Conservation (phyloP, 805 yeast genomes). For the Yarrowia deformans region DNA sequence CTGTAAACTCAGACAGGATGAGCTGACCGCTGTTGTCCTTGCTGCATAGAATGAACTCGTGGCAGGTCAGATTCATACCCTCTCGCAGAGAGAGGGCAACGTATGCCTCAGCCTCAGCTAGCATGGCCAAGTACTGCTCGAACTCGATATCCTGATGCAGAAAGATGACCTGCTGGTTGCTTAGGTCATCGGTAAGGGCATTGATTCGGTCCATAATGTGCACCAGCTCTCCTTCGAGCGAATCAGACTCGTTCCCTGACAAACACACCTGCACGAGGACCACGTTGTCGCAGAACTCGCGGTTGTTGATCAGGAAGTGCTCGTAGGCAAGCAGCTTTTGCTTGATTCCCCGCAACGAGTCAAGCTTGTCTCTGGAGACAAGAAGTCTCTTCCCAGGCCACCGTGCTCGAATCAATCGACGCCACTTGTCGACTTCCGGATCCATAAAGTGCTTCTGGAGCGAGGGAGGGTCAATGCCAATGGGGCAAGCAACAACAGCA, state of each 20-base stretch:
- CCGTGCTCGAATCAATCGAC: slow-evolving; percentile 71
- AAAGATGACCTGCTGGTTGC: slow-evolving; percentile 82
- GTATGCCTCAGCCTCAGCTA: slow-evolving; percentile 85
- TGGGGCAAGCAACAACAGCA: slow-evolving; percentile 50
- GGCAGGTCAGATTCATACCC: slow-evolving; percentile 96
- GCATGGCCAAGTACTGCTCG: slow-evolving; percentile 85
- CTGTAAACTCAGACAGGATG: slow-evolving; percentile 90
- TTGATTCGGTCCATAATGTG: slow-evolving; percentile 86
- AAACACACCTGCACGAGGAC: slow-evolving; percentile 85
- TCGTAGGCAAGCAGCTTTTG: slow-evolving; percentile 90
- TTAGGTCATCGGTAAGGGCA: slow-evolving; percentile 74
- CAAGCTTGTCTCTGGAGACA: slow-evolving; percentile 88
- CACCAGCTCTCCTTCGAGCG: slow-evolving; percentile 76
- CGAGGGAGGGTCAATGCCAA: slow-evolving; percentile 55
- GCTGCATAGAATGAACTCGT: slow-evolving; percentile 80
- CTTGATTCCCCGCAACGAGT: slow-evolving; percentile 83
- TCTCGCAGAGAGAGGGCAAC: slow-evolving; percentile 92
- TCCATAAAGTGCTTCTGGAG: slow-evolving; percentile 60
- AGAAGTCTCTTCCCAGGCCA: slow-evolving; percentile 73
- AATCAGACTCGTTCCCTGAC: slow-evolving; percentile 58
- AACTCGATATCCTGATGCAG: slow-evolving; percentile 88
- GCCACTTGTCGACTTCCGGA: slow-evolving; percentile 58
- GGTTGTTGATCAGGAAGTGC: slow-evolving; percentile 71
- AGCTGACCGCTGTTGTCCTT: slow-evolving; percentile 75
- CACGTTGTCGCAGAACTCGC: slow-evolving; percentile 69